These are phyloP conservation scores for Vigna hirtella DNA, from an alignment of 306 rosid genomes.

Conservation along the genomic window DNA sequence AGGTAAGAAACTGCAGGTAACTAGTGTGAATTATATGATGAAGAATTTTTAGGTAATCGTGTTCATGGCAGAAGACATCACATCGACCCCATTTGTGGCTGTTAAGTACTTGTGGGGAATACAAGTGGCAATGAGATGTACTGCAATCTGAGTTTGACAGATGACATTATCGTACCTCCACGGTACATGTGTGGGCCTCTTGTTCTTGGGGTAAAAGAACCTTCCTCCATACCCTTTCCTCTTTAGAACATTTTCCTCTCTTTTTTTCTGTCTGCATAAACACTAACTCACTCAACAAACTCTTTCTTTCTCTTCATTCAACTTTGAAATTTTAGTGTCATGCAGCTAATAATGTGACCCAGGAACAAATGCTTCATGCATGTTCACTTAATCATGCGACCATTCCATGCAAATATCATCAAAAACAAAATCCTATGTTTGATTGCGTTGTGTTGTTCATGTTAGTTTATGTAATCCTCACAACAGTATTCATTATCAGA, in stretches of 20 bases:
- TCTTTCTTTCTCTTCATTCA: constrained; percentile 29
- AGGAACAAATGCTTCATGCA: constrained; percentile 31
- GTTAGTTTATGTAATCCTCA: neutral
- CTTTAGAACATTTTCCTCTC: constrained; percentile 31
- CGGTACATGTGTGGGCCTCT: constrained; percentile 32
- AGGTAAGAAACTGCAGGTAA: neutral
- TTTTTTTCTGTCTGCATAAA: neutral
- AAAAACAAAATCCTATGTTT: neutral
- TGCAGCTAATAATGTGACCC: constrained; percentile 3
- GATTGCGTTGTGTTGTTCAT: neutral
- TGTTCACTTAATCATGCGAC: neutral
- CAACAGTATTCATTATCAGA: neutral
- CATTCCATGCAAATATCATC: constrained; percentile 29
- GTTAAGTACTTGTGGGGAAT: constrained; percentile 39
- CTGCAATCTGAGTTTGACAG: constrained; percentile 22
- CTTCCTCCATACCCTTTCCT: constrained; percentile 10
- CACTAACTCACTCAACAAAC: neutral
- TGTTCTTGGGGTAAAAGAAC: constrained; percentile 21
- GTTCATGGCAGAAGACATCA: constrained; percentile 48
- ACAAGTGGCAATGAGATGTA: neutral
- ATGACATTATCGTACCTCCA: constrained; percentile 23
- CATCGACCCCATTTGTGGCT: constrained; percentile 37
- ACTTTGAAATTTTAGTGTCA: neutral
- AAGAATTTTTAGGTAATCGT: constrained; percentile 55
- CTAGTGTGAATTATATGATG: constrained; percentile 29